Percentiles rank a stretch among this genome's conserved stretches.
Evolutionary conservation across 1,284 basidiomycete species (phyloP).

Genomic region (Sanghuangporus weigelae): DNA sequence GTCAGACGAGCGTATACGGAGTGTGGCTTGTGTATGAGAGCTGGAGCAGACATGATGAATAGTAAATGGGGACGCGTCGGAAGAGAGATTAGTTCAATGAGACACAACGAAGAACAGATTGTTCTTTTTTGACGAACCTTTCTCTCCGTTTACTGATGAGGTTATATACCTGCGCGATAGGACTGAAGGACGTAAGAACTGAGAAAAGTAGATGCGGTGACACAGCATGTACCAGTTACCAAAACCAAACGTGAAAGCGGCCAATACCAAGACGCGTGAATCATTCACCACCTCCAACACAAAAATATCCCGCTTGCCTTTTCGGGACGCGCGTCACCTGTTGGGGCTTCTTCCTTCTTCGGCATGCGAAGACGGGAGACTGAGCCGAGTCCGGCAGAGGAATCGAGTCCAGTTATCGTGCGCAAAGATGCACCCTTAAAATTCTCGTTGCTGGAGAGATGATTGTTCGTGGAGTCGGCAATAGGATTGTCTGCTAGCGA

Average conservation of each 20-base stretch:
- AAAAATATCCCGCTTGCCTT: neutral
- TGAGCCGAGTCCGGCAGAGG: neutral
- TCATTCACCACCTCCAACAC: neutral
- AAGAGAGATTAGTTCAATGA: neutral
- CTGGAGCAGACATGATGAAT: neutral
- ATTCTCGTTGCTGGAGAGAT: neutral
- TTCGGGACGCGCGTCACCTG: neutral
- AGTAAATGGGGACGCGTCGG: neutral
- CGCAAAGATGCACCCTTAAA: neutral
- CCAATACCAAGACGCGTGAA: neutral
- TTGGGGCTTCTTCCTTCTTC: neutral
- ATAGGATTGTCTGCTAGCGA: neutral
- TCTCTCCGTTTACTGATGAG: neutral
- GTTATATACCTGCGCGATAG: neutral
- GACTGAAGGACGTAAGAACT: neutral
- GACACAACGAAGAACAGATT: neutral
- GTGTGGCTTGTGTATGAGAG: constrained; percentile 9
- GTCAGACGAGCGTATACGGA: constrained; percentile 7
- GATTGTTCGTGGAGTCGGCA: neutral
- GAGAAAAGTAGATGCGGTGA: neutral
- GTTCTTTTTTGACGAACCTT: neutral
- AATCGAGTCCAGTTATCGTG: neutral
- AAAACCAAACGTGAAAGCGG: neutral
- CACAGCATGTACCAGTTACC: neutral
- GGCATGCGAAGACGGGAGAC: neutral